phyloP scores from a whole-genome alignment of 768 basidiomycete species.

The Pleurotus sapidus region DNA sequence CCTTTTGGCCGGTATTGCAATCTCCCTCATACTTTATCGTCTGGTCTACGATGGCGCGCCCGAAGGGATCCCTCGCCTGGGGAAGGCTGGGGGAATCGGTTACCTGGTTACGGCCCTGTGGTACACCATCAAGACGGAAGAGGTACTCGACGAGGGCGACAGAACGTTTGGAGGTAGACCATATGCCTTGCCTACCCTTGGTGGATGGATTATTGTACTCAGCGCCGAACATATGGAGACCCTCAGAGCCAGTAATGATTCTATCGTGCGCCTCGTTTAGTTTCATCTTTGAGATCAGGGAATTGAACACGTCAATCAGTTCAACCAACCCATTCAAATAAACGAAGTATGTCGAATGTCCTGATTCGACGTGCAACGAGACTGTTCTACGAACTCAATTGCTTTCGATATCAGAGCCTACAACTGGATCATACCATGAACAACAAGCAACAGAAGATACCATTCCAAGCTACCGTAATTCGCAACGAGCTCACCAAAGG shows the following conservation, averaged over 20 bases:
- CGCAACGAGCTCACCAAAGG: constrained; percentile 35
- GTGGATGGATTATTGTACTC: constrained; percentile 31
- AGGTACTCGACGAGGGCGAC: constrained; percentile 27
- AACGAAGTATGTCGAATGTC: constrained; percentile 18
- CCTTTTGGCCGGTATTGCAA: background rate
- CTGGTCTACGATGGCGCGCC: constrained; percentile 7
- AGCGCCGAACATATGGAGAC: constrained; percentile 27
- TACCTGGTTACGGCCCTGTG: constrained; percentile 31
- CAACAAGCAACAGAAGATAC: constrained; percentile 26
- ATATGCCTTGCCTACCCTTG: constrained; percentile 33
- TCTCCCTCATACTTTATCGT: background rate
- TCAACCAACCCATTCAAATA: constrained; percentile 30
- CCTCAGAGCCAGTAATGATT: constrained; percentile 29
- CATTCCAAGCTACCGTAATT: constrained; percentile 32
- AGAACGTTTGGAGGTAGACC: constrained; percentile 24
- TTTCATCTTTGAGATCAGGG: background rate
- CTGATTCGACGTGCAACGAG: background rate
- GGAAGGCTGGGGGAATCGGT: constrained; percentile 29
- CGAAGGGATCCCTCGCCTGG: constrained; percentile 29
- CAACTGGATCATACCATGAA: constrained; percentile 36
- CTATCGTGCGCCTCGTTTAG: constrained; percentile 20
- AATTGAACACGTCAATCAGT: constrained; percentile 17
- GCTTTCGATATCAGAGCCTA: constrained; percentile 24
- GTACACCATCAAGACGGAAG: constrained; percentile 27
- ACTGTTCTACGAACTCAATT: too few species aligned